Conservation (phyloP, 208 protist species). For the Trypanosoma cruzi region DNA sequence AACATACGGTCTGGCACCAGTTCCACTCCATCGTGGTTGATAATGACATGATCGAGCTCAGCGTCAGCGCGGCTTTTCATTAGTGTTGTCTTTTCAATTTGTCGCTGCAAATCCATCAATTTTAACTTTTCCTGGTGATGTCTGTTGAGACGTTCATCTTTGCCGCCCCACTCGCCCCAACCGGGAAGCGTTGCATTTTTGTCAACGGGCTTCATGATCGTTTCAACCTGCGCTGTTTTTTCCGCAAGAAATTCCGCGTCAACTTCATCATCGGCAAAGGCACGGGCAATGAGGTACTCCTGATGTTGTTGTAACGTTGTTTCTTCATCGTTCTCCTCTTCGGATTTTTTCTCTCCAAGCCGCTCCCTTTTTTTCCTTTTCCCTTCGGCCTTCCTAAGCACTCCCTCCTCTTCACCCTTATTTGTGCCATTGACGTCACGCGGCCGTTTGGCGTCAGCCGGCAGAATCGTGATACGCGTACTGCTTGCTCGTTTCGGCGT, state of each 20-base stretch:
- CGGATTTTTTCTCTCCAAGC: not conserved
- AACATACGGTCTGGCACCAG: conserved; percentile 89
- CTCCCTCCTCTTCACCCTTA: not conserved
- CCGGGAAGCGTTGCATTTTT: conserved; percentile 86
- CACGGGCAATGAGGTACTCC: conserved; percentile 90
- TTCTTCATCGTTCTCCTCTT: conserved; percentile 19
- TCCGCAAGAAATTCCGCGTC: conserved; percentile 91
- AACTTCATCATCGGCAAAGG: conserved; percentile 91
- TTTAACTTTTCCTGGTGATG: conserved; percentile 68
- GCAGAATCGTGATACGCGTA: conserved; percentile 36
- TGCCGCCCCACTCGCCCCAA: conserved; percentile 94
- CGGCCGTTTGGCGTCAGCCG: conserved; percentile 11
- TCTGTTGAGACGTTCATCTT: conserved; percentile 77
- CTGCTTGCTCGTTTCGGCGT: conserved; percentile 11
- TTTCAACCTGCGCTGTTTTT: conserved; percentile 86
- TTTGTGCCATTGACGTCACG: conserved; percentile 2
- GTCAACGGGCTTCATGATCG: conserved; percentile 86
- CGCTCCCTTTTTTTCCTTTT: not conserved
- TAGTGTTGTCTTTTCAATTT: conserved; percentile 80
- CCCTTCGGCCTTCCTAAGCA: not conserved
- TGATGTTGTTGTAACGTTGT: conserved; percentile 56
- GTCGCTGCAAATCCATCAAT: conserved; percentile 49
- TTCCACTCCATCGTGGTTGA: conserved; percentile 93
- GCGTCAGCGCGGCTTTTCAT: conserved; percentile 86
- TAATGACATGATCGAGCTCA: conserved; percentile 91